Evolutionary conservation across 106 monocot species (phyloP).

Genomic region (Acanthochlamys bracteata): DNA sequence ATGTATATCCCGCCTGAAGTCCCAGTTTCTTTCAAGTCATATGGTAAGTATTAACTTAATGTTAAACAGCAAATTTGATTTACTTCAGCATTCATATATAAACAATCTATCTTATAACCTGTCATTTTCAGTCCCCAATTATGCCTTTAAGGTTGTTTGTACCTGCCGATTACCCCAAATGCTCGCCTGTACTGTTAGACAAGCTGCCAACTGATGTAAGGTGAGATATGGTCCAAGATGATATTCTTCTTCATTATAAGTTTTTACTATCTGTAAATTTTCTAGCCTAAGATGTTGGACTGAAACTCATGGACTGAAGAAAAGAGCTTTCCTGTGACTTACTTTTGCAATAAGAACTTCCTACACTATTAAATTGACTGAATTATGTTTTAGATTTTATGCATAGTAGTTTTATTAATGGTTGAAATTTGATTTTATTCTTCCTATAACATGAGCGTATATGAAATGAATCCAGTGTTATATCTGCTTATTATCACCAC

Average conservation of each 20-base stretch:
- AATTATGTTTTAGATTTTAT: too few species aligned
- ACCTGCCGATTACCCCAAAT: constrained; percentile 34
- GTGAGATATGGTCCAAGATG: constrained; percentile 7
- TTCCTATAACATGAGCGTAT: too few species aligned
- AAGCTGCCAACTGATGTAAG: constrained; percentile 23
- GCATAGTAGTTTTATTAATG: too few species aligned
- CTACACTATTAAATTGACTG: too few species aligned
- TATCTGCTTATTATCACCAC: neutral
- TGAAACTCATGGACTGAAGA: neutral
- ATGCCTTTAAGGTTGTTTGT: constrained; percentile 34
- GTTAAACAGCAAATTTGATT: neutral
- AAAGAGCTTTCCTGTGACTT: neutral
- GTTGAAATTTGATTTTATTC: too few species aligned
- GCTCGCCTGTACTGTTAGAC: constrained; percentile 37
- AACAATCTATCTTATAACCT: neutral
- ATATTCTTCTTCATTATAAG: neutral
- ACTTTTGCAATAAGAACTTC: neutral
- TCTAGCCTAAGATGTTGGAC: neutral
- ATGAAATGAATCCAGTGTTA: neutral
- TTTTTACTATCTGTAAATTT: neutral
- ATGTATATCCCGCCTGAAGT: constrained; percentile 28
- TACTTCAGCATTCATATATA: neutral
- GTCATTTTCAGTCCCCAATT: constrained; percentile 33
- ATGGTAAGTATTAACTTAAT: constrained; percentile 14
- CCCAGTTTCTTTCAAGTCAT: constrained; percentile 26